Evolutionary conservation across 805 yeast species (phyloP).

Genomic region (Wickerhamomyces chambardii): DNA sequence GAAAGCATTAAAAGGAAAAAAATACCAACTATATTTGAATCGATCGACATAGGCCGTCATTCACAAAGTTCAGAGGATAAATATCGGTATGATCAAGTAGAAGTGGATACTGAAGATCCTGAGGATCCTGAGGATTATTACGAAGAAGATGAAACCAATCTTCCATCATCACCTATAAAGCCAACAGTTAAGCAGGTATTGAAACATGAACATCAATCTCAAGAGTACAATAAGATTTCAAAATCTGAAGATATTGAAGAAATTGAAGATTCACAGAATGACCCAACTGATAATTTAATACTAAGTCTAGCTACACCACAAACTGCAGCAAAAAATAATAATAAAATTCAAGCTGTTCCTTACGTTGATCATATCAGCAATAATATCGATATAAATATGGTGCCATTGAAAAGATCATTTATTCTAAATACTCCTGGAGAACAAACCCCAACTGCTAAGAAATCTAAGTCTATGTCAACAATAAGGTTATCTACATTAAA

Average conservation of each 20-base stretch:
- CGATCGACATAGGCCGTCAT: neutral
- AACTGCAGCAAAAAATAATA: neutral
- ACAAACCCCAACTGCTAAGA: constrained; percentile 1
- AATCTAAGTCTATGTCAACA: neutral
- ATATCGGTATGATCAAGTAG: neutral
- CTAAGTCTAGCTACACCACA: neutral
- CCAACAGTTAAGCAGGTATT: neutral
- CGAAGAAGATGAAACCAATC: too few species aligned
- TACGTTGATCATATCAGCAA: too few species aligned
- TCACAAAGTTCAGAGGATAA: neutral
- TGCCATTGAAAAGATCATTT: constrained; percentile 5
- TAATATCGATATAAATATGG: too few species aligned
- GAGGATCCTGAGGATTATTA: too few species aligned
- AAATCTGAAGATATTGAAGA: neutral
- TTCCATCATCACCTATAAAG: neutral
- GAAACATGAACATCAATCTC: too few species aligned
- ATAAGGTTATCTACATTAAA: too few species aligned
- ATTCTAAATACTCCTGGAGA: constrained; percentile 5
- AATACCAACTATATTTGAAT: neutral
- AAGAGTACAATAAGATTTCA: too few species aligned
- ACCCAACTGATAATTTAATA: neutral
- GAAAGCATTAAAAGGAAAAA: neutral
- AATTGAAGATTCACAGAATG: neutral
- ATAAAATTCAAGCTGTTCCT: constrained; percentile 7
- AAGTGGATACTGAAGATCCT: neutral